These are phyloP conservation scores for Chlorociboria aeruginascens DNA, from an alignment of 495 filamentous ascomycete species.

Conservation along the genomic window DNA sequence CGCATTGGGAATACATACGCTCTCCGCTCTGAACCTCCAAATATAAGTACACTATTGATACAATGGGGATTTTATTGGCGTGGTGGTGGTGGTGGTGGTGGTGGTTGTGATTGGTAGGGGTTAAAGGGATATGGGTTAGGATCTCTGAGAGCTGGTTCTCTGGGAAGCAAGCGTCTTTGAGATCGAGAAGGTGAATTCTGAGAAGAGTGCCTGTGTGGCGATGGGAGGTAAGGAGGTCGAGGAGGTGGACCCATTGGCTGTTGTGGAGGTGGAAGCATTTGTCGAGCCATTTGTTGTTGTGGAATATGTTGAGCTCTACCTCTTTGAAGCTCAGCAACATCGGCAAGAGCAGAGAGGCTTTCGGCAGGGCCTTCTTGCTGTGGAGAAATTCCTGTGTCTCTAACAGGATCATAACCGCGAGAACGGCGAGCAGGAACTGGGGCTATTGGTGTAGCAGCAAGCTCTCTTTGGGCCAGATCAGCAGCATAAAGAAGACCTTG, in stretches of 20 bases:
- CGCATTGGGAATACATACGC: too few relatives aligned
- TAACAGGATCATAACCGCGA: constrained; percentile 8
- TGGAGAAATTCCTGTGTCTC: constrained; percentile 1
- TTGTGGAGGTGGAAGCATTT: background rate
- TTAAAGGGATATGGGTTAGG: background rate
- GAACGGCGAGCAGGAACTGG: background rate
- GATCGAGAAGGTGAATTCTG: background rate
- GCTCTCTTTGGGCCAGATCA: background rate
- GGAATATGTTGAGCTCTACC: too few relatives aligned
- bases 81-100: background rate
- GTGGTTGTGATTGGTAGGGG: background rate
- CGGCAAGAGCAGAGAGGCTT: background rate
- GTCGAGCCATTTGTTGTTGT: too few relatives aligned
- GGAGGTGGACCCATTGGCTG: background rate
- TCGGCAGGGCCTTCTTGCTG: background rate
- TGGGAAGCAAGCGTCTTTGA: too few relatives aligned
- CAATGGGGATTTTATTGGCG: background rate
- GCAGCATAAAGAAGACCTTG: background rate
- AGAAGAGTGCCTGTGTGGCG: background rate
- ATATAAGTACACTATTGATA: background rate
- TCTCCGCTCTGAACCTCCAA: too few relatives aligned
- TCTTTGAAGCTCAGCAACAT: background rate
- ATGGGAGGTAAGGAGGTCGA: background rate
- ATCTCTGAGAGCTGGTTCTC: too few relatives aligned
- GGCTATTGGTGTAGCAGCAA: background rate